Evolutionary conservation across 257 asterid species (phyloP), one percentile per base, ranked within the genome.

Genomic region (Jasminum sambac): DNA sequence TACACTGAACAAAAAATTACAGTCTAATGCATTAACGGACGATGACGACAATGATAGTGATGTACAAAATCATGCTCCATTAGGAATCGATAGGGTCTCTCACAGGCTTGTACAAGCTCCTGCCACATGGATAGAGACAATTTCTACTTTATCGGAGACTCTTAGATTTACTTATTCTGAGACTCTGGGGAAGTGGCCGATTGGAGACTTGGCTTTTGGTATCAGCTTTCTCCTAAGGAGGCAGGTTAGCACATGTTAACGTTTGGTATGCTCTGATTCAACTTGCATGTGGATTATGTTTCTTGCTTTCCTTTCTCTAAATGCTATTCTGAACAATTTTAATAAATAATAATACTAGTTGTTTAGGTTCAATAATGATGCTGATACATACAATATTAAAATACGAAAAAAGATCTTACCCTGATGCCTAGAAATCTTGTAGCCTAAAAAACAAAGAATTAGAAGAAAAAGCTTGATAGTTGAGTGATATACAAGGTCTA

Each of bases 141-240:
- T 95, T 26, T 90, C 97, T 13, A 95, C 99, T 2, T 84, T 95
- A 52, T 88, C 99, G 0, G 99, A 95, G 88, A 91, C 99, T 39
- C 96, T 95, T 71, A 84, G 98, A 59, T 95, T 95, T 78, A 95
- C 98, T 30, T 95, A 95, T 77, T 91, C 99, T 0, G 99, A 95
- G 85, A 95, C 99, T 21, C 64, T 95, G 83, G 99, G 99, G 43
- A 95, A 89, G 85, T 95, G 99, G 99, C 99, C 99, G 21, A 89
- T 95, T 62, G 99, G 98, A 2, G 99, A 95, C 75, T 84, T 95
- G 84, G 99, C 99, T 62, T 95, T 95, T 79, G 99, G 99, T 74
- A 95, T 95, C 87, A 91, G 83, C 73, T 95, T 91, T 76, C 96
- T 95, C 70, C 81, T 91, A 66, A 91, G 87, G 85, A 86, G 96